Evolutionary conservation across 306 rosid species (phyloP), one percentile per base, ranked within the genome.

Genomic region (Pyrus communis): DNA sequence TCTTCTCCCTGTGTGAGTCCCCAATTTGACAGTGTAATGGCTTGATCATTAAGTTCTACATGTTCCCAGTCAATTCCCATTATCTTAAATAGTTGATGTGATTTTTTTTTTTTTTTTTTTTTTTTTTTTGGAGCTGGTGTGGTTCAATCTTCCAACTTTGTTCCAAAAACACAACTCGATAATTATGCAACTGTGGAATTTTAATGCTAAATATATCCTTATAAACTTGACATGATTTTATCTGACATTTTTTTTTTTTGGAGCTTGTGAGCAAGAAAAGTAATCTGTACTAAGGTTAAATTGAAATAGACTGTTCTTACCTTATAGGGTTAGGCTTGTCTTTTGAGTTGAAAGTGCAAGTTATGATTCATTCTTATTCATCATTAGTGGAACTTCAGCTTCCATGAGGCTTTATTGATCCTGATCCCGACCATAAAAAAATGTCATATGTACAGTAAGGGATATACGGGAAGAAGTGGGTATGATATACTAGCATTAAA

Each of bases 1-100:
- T 94, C 86, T 85, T 94, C 83, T 81, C 92, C 76, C 86, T 94
- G 79, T 88, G 97, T 94, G 80, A 92, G 97, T 87, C 31, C 77
- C 62, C 46, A 76, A 23, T 45, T 12, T 22, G 19, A 57, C 30
- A 23, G 31, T 59, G 40, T 70, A 42, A 70, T 58, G 11, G 21
- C 23, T 13, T 7, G 43, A 70, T 18, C 43, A 18, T 51, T 31
- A 17, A 51, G 43, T 51, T 70, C 28, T 18, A 30, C 28, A 46
- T 69, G 40, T 12, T 46, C 35, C 64, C 31, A 28, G 31, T 22
- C 7, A 11, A 15, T 23, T 12, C 64, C 14, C 31, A 23, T 14
- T 59, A 10, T 11, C 64, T 23, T 11, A 59, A 59, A 22, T 4
- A 59, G 18, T 22, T 57, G 25, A 23, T 23, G 17, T 59, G 30